Base-by-base conservation (phyloP, 352 stramenopile species). In the Phytophthora nicotianae region DNA sequence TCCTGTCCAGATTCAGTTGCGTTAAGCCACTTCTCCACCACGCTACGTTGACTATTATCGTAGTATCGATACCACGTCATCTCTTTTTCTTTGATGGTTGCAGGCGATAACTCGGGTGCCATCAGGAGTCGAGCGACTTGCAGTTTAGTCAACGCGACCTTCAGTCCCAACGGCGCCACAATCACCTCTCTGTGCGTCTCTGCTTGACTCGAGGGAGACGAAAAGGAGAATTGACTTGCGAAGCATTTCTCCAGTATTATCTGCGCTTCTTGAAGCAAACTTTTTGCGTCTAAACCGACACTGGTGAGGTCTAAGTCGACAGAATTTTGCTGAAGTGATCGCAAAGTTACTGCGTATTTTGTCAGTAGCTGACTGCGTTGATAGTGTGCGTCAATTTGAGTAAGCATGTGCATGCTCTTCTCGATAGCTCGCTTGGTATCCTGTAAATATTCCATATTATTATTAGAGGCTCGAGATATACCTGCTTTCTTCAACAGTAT, bases 21-120 rank as follows among this genome's bases (percentile, higher is more conserved):
- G 9, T 71, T 68, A 1, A 95, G 67, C 86, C 83, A 95, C 49
- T 82, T 88, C n/a, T 91, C 81, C 16, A 93, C 74, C 4, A 93
- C 53, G 14, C 54, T 81, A 8, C 68, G 72, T 38, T 80, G 68
- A 5, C 71, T 71, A 14, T 82, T 60, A 55, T 72, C 59, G 24
- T 89, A 73, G 41, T 83, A 74, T 19, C 51, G 60, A 55, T 88
- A 90, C 81, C 78, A 90, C 5, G 76, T 90, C 79, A 92, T 89
- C 29, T 92, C 71, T 26, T 75, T 62, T 21, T 81, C 72, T 17
- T 70, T 49, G 4, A 90, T 51, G 0, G 74, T 58, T 1, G 17
- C 51, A 10, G 58, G 0, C 4, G 67, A 75, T 5, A 72, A 50
- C 23, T 86, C 76, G 0, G 76, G 33, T 1, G 23, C 42, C 10